phyloP scores from a whole-genome alignment of 345 rosid species.

The Citrus trifoliata region DNA sequence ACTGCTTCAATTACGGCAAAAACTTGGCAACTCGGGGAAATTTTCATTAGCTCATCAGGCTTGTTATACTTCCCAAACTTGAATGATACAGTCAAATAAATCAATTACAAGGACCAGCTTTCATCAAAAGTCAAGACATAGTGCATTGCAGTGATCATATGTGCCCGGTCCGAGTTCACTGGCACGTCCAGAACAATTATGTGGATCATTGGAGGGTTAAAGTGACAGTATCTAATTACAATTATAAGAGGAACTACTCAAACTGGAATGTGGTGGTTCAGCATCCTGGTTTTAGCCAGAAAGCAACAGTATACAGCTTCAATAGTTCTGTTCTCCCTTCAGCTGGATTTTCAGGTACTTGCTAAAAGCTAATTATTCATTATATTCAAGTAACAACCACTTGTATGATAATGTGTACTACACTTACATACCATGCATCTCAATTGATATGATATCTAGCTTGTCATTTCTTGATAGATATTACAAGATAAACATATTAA shows the following conservation, averaged over 20 bases:
- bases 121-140: constrained; percentile 19
- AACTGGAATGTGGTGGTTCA: constrained; percentile 58
- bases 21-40: neutral
- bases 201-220: constrained; percentile 49
- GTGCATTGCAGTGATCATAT: constrained; percentile 54
- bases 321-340: constrained; percentile 46
- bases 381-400: neutral
- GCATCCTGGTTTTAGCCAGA: constrained; percentile 53
- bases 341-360: constrained; percentile 37
- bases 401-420: too few species aligned
- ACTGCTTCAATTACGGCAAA: neutral
- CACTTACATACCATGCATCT: too few species aligned
- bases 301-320: constrained; percentile 39
- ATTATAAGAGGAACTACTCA: constrained; percentile 45
- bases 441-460: too few species aligned
- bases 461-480: too few species aligned
- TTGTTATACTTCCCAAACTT: neutral
- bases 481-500: too few species aligned
- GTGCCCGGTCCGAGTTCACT: constrained; percentile 55
- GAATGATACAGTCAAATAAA: constrained; percentile 26
- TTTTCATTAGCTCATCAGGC: neutral
- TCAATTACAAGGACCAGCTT: constrained; percentile 5
- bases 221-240: constrained; percentile 47
- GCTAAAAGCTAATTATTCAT: neutral
- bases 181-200: constrained; percentile 59